Evolutionary conservation across 441 rosid species (phyloP).

Genomic region (Cnidoscolus chayamansa): DNA sequence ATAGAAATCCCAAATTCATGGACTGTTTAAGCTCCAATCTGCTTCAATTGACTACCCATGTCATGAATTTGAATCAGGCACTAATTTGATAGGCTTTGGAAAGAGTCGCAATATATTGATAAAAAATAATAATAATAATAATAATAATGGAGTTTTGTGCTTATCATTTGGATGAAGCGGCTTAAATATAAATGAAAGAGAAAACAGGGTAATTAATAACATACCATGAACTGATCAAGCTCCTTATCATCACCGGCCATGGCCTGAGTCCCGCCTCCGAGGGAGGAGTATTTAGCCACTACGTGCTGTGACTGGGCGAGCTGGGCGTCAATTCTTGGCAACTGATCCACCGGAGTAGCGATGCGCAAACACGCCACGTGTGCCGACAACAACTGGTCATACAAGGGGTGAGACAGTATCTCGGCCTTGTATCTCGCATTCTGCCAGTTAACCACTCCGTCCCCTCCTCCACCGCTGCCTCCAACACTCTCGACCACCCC

Average conservation of each 20-base stretch:
- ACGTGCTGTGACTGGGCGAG: conserved; percentile 94
- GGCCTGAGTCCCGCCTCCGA: conserved; percentile 54
- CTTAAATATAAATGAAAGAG: neutral
- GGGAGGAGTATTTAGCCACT: conserved; percentile 78
- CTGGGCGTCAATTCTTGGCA: conserved; percentile 96
- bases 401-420: conserved; percentile 77
- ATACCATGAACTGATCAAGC: conserved; percentile 98
- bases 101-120: neutral
- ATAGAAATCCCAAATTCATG: neutral
- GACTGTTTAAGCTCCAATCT: neutral
- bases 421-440: conserved; percentile 85
- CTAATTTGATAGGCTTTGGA: neutral
- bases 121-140: neutral
- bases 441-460: conserved; percentile 73
- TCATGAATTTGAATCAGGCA: neutral
- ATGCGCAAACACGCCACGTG: conserved; percentile 92
- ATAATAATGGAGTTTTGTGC: neutral
- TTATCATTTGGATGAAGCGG: neutral
- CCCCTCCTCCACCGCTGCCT: conserved; percentile 43
- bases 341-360: conserved; percentile 97
- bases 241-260: conserved; percentile 78
- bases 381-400: conserved; percentile 87
- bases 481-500: conserved; percentile 29
- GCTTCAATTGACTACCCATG: conserved; percentile 6
- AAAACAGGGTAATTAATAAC: conserved; percentile 1